These are phyloP conservation scores for Nakazawaea ambrosiae DNA, from an alignment of 805 yeast genomes.

Conservation along the genomic window DNA sequence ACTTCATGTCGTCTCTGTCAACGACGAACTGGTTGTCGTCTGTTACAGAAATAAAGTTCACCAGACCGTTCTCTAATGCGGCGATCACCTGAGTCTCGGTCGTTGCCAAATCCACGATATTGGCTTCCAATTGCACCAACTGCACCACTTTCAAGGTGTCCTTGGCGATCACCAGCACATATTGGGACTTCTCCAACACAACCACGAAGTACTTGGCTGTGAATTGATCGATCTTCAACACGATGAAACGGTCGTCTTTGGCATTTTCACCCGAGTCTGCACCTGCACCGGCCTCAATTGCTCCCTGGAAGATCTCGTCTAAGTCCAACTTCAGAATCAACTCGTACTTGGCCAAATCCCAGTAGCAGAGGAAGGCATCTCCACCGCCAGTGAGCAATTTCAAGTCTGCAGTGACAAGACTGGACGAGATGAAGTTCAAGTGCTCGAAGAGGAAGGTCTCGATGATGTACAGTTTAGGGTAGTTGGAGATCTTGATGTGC, in stretches of 20 bases:
- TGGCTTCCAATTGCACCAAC: slow-evolving; percentile 1
- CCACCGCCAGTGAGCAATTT: slow-evolving; percentile 82
- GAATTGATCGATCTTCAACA: slow-evolving; percentile 19
- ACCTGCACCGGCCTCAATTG: neutral
- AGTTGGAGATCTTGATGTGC: slow-evolving; percentile 79
- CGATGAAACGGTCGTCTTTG: no score
- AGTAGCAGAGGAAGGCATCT: slow-evolving; percentile 61
- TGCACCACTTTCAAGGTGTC: neutral
- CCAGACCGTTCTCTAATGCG: slow-evolving; percentile 1
- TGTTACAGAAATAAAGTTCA: neutral
- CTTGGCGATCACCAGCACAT: slow-evolving; percentile 15
- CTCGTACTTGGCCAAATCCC: slow-evolving; percentile 62
- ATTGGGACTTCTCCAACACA: slow-evolving; percentile 28
- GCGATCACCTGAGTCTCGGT: slow-evolving; percentile 1
- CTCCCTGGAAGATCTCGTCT: slow-evolving; percentile 21
- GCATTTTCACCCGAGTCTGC: no score
- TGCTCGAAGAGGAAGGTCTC: slow-evolving; percentile 87
- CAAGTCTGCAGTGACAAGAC: slow-evolving; percentile 44
- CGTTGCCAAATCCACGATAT: slow-evolving; percentile 1
- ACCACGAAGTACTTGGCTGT: slow-evolving; percentile 27
- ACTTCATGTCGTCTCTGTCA: neutral
- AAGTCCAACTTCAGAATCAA: slow-evolving; percentile 44
- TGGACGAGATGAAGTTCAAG: slow-evolving; percentile 66
- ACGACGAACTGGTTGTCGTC: neutral
- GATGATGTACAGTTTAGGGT: slow-evolving; percentile 71